A percentile compares a stretch with the other conserved stretches of the same genome.
Evolutionary conservation across 371 early-diverging fungal genomes (phyloP).

Genomic region (Mucor piriformis): DNA sequence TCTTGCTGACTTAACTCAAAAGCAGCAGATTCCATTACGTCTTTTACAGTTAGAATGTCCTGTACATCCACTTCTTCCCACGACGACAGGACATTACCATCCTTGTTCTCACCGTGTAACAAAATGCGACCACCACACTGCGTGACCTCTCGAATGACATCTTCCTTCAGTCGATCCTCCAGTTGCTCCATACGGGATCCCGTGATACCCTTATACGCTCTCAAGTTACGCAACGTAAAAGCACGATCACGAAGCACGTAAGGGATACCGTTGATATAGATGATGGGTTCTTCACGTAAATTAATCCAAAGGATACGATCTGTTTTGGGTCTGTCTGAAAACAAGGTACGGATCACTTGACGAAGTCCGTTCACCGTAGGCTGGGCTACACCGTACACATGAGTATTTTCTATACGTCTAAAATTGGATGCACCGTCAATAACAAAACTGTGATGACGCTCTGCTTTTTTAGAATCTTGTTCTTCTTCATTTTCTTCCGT

Average conservation of each 20-base stretch:
- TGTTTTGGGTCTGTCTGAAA: constrained; percentile 26
- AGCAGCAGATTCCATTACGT: constrained; percentile 53
- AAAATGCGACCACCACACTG: constrained; percentile 62
- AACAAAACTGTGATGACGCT: constrained; percentile 39
- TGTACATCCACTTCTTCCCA: constrained; percentile 66
- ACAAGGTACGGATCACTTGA: constrained; percentile 45
- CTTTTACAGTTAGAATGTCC: constrained; percentile 58
- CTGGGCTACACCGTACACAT: constrained; percentile 71
- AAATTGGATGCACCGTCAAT: constrained; percentile 55
- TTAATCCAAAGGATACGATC: constrained; percentile 71
- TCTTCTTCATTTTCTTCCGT: constrained; percentile 4
- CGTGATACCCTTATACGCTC: constrained; percentile 73
- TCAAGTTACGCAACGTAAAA: constrained; percentile 67
- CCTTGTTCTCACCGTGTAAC: constrained; percentile 62
- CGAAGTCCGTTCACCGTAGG: constrained; percentile 70
- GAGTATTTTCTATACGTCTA: constrained; percentile 46
- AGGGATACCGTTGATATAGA: constrained; percentile 76
- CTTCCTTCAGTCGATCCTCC: constrained; percentile 71
- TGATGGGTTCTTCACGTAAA: constrained; percentile 76
- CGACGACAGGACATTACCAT: constrained; percentile 52
- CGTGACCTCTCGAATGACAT: constrained; percentile 62
- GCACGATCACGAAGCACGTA: constrained; percentile 75
- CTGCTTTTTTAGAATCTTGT: neutral
- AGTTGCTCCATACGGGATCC: constrained; percentile 66
- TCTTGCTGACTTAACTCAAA: constrained; percentile 21